Evolutionary conservation across 2,329 filamentous ascomycete species (phyloP), one percentile per base, ranked within the genome.

Genomic region (Paecilomyces variotii): DNA sequence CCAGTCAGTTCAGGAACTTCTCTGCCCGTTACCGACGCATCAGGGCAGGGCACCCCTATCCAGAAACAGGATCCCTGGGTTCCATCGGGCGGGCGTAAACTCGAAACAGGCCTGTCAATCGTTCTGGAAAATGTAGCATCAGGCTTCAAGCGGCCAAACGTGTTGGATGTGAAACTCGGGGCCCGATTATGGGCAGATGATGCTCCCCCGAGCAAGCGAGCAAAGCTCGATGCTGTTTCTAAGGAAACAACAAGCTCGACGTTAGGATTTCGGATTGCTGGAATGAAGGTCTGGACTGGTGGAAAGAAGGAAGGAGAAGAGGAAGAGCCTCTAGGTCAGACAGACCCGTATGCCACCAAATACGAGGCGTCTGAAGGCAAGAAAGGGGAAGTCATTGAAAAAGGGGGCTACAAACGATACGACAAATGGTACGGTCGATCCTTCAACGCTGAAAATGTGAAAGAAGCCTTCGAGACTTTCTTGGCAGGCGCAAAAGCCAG

Each of bases 161-260:
- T 99, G 6, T 79, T 99, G 59, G 94, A 99, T 70, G 84, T 96
- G 63, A 99, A 99, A 77, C 84, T 99, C 24, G 94, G 94, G 51
- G 82, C 86, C 55, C 84, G 90, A 32, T 78, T 99, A 4, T 97
- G 91, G 88, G 93, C 90, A 12, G 90, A 96, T 39, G 79, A 79
- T 61, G 83, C 86, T 2, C 79, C 80, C 26, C 73, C 77, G 0
- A 79, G 81, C 30, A 88, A 88, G 70, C 76, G 84, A 14, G 78
- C 74, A 26, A 78, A 82, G 56, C 73, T 88, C 26, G 85, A 87
- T 66, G 79, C 80, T 45, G 82, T 87, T 19, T 78, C 82, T 3
- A 74, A 77, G 14, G 78, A 81, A 62, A 86, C 84, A 2, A 88
- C 85, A 1, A 84, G 80, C 63, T 77, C 79, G 3, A 80, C 76